Base-by-base conservation (phyloP, 2,329 filamentous ascomycete genomes). In the Fusarium sambucinum region DNA sequence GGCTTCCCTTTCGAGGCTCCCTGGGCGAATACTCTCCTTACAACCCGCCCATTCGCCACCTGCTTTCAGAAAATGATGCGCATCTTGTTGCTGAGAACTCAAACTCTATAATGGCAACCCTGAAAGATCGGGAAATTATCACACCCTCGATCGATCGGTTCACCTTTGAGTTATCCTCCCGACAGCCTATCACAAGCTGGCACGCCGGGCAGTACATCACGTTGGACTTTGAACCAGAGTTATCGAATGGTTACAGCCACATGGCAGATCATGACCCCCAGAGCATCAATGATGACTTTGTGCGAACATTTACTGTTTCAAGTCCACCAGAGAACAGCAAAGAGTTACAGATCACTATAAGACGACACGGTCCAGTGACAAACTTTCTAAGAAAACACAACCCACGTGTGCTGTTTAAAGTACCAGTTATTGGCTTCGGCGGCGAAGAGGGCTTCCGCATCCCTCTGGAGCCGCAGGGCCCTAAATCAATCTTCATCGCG, bases 241-340 rank as follows among this genome's bases (percentile, higher is more conserved):
- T 97, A 2, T 88, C 91, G 66, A 77, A 83, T 13, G 93, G 93
- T 1, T 97, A 93, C 77, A 87, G 85, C 48, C 94, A 97, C 76
- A 97, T 97, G 93, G 84, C 89, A 4, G 90, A 96, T 66, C 88
- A 91, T 59, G 92, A 96, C 69, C 93, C 93, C 7, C 85, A 85
- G 67, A 92, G 89, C 70, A 77, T 97, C 17, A 97, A 97, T 72
- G 93, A 97, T 75, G 93, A 97, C 75, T 94, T 88, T 65, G 83
- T 96, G 6, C 84, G 93, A 29, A 96, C 93, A 0, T 97, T 97
- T 74, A 97, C 93, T 3, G 85, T 97, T 1, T 92, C 90, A 2
- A 92, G 86, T 3, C 78, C 81, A 2, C 87, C 89, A 0, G 66
- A 52, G 52, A 76, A 67, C 47, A 51, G 44, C 1, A 76, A 69